Percentiles rank a stretch among this genome's conserved stretches.
Evolutionary conservation across 257 asterid species (phyloP).

Genomic region (Knoxia roxburghii): DNA sequence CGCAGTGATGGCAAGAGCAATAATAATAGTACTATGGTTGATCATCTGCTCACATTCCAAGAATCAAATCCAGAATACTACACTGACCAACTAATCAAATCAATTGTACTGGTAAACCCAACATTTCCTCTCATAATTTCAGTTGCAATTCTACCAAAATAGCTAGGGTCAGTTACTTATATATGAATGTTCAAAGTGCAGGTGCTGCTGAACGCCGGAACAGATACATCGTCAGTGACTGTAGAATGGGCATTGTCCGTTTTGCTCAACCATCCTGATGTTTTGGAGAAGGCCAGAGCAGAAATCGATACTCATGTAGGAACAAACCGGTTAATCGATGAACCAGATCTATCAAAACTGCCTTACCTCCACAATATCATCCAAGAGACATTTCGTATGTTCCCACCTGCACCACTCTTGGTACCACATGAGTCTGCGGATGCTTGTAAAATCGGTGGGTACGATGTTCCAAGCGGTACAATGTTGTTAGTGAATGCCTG

Average conservation of each 20-base stretch:
- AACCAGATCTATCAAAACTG: too few species aligned
- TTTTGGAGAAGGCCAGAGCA: not conserved
- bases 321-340: too few species aligned
- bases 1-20: too few species aligned
- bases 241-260: too few species aligned
- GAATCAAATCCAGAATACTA: constrained; percentile 2
- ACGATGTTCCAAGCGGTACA: constrained; percentile 14
- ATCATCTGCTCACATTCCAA: constrained; percentile 1
- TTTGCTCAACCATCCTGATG: too few species aligned
- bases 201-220: constrained; percentile 3
- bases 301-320: not conserved
- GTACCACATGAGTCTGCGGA: constrained; percentile 20
- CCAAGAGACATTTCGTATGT: not conserved
- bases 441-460: constrained; percentile 18
- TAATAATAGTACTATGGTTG: constrained; percentile 1
- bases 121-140: too few species aligned
- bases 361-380: too few species aligned
- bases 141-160: too few species aligned
- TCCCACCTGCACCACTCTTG: too few species aligned
- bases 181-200: not conserved
- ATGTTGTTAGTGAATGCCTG: too few species aligned
- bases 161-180: too few species aligned
- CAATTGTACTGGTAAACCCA: not conserved
- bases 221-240: too few species aligned
- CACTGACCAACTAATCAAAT: not conserved